Evolutionary conservation across 805 yeast species (phyloP).

Genomic region (Cyberlindnera mrakii): DNA sequence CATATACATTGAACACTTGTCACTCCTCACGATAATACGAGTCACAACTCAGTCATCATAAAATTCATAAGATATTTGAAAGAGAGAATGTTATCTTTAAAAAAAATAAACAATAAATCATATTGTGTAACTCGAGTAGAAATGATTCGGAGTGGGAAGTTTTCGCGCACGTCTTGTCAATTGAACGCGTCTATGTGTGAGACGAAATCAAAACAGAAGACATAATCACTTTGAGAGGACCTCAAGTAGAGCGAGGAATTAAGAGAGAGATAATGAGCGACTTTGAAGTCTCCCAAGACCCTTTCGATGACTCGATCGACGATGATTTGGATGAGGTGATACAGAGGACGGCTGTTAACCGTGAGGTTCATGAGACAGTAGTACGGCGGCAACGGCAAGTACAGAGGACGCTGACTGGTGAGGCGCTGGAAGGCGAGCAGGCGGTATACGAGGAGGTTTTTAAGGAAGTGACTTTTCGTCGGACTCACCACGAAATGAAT

Average conservation of each 20-base stretch:
- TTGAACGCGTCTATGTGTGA: too few species aligned
- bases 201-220: too few species aligned
- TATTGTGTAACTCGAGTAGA: too few species aligned
- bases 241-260: background rate
- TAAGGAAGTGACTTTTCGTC: constrained; percentile 29
- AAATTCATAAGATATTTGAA: too few species aligned
- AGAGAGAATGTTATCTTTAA: too few species aligned
- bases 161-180: too few species aligned
- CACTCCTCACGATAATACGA: too few species aligned
- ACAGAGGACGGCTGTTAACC: constrained; percentile 27
- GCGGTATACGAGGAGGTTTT: constrained; percentile 31
- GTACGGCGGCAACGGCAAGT: constrained; percentile 26
- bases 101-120: too few species aligned
- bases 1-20: too few species aligned
- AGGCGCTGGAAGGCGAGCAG: constrained; percentile 16
- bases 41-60: too few species aligned
- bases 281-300: constrained; percentile 6
- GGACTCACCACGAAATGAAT: constrained; percentile 48
- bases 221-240: too few species aligned
- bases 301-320: constrained; percentile 27
- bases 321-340: constrained; percentile 22
- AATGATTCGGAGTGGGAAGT: too few species aligned
- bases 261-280: background rate
- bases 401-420: constrained; percentile 31
- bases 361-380: constrained; percentile 25